Base-by-base conservation (phyloP, 2,329 filamentous ascomycete species). In the Myrmaecium sp. region DNA sequence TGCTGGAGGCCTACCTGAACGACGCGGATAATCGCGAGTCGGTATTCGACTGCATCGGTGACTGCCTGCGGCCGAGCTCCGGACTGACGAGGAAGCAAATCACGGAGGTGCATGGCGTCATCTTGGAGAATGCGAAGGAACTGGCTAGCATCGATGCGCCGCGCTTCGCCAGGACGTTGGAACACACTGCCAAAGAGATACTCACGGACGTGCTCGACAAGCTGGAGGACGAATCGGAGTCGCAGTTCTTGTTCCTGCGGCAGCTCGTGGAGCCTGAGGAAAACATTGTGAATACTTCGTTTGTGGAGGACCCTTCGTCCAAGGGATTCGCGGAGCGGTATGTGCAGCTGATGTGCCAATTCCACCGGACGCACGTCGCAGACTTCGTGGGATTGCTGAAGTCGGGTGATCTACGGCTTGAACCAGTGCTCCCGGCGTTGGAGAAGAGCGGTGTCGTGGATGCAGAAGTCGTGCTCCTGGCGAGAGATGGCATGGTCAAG, bases 361-460 rank as follows among this genome's bases (percentile, higher is more conserved):
- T 82, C 47, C 70, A 93, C 32, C 69, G 82, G 3, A 55, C 65
- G 0, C 81, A 84, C 40, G 86, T 98, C 2, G 79, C 80, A 3
- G 74, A 83, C 29, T 98, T 89, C 47, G 69, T 95, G 15, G 73
- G 76, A 19, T 47, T 69, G 2, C 62, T 92, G 3, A 78, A 82
- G 38, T 73, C 74, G 3, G 73, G 76, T 7, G 74, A 94, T 44
- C 55, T 98, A 15, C 67, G 73, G 14, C 64, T 98, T 0, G 79
- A 89, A 8, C 66, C 72, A 27, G 64, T 98, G 1, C 61, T 98
- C 5, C 83, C 84, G 4, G 74, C 74, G 0, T 82, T 98, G 62
- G 91, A 98, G 50, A 69, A 77, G 34, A 83, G 74, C 21, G 84
- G 84, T 1, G 80, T 89, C 4, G 71, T 98, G 23, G 89, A 98